These are phyloP conservation scores for Artemisia annua DNA, from an alignment of 129 eudicot species.

Conservation along the genomic window DNA sequence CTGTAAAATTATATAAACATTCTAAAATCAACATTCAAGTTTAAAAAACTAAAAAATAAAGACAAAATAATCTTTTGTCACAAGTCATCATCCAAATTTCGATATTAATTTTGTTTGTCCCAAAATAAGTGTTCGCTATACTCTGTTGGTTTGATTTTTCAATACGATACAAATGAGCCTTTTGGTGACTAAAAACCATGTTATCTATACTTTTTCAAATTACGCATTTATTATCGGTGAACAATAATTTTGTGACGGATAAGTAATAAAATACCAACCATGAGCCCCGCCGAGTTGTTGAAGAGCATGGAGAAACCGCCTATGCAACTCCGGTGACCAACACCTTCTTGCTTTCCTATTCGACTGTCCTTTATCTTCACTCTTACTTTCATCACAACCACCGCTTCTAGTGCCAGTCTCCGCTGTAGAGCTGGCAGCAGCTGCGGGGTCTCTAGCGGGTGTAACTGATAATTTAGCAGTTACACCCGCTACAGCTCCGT, in stretches of 20 bases:
- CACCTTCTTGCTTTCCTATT: conserved; percentile 76
- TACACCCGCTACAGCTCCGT: conserved; percentile 25
- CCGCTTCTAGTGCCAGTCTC: conserved; percentile 54
- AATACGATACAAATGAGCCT: neutral
- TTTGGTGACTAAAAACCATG: no score
- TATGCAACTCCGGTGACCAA: conserved; percentile 95
- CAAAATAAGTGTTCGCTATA: no score
- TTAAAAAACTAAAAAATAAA: no score
- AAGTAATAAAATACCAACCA: conserved; percentile 49
- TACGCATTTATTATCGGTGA: neutral
- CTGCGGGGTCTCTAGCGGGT: conserved; percentile 36
- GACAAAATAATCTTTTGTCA: no score
- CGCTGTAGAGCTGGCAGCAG: conserved; percentile 69
- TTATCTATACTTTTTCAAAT: neutral
- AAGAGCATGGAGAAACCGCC: conserved; percentile 76
- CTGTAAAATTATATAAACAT: conserved; percentile 41
- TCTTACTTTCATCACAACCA: conserved; percentile 42
- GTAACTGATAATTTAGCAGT: conserved; percentile 3
- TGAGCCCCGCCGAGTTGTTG: conserved; percentile 97
- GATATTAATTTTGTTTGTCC: no score
- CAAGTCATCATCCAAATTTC: no score
- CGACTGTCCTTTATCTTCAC: conserved; percentile 63
- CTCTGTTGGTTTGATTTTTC: no score
- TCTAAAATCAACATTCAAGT: neutral
- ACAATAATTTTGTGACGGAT: neutral